A percentile compares a stretch with the other conserved stretches of the same genome.
These are phyloP conservation scores for Phytophthora citrophthora DNA, from an alignment of 352 stramenopile species.

Conservation along the genomic window DNA sequence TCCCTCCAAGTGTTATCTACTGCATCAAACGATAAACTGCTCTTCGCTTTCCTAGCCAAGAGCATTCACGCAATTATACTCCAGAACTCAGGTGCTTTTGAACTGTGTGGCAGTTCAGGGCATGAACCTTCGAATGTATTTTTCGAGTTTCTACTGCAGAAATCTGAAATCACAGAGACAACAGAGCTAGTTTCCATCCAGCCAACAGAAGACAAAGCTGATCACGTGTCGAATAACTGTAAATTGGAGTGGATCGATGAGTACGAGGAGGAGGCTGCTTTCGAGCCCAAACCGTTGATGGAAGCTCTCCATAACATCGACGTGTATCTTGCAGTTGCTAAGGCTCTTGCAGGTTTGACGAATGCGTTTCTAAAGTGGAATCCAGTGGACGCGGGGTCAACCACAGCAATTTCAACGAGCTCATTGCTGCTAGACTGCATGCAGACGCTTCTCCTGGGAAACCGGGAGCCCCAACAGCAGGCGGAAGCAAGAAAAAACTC, in stretches of 20 bases:
- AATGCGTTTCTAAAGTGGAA: conserved; percentile 50
- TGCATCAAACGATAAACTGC: conserved; percentile 27
- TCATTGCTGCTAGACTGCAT: conserved; percentile 17
- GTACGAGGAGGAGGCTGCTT: conserved; percentile 37
- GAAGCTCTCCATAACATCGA: conserved; percentile 44
- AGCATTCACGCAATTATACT: conserved; percentile 44
- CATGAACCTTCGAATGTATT: conserved; percentile 40
- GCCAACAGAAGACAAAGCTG: conserved; percentile 1
- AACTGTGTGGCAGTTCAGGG: conserved; percentile 40
- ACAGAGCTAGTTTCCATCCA: conserved; percentile 11
- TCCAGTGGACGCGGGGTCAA: background rate
- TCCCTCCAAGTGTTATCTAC: conserved; percentile 45
- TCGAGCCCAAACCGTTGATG: conserved; percentile 40
- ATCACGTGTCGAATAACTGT: conserved; percentile 16
- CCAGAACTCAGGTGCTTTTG: conserved; percentile 43
- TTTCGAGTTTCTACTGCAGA: conserved; percentile 41
- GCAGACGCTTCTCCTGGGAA: conserved; percentile 13
- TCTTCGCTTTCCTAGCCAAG: conserved; percentile 57
- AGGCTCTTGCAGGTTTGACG: conserved; percentile 43
- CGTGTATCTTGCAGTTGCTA: conserved; percentile 33
- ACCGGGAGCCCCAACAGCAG: conserved; percentile 2
- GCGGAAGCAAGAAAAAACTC: conserved; percentile 52
- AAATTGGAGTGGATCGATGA: conserved; percentile 67
- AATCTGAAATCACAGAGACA: background rate
- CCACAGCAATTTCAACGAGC: conserved; percentile 37